Conservation (phyloP, 768 basidiomycete species). For the Clathrus columnatus region DNA sequence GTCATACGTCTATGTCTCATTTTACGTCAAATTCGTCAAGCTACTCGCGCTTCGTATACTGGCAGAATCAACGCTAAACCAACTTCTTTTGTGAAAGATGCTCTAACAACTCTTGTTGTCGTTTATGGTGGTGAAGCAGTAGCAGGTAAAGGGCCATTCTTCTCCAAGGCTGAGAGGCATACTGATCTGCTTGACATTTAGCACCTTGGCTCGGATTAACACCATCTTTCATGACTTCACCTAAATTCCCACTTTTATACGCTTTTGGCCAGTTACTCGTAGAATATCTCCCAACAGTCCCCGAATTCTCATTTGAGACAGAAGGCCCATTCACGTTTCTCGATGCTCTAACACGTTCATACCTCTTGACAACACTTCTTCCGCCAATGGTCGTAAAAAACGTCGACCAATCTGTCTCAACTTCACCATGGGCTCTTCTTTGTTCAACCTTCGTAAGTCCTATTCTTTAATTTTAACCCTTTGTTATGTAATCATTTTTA, state of each 20-base stretch:
- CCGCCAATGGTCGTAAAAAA: constrained; percentile 57
- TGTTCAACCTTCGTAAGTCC: constrained; percentile 60
- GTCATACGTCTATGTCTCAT: constrained; percentile 61
- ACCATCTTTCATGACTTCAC: constrained; percentile 76
- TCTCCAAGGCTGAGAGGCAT: not conserved
- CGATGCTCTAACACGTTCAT: constrained; percentile 73
- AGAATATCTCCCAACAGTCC: constrained; percentile 49
- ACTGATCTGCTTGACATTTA: constrained; percentile 19
- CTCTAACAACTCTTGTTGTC: constrained; percentile 50
- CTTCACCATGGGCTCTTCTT: constrained; percentile 71
- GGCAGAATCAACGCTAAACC: constrained; percentile 27
- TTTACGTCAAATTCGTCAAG: constrained; percentile 58
- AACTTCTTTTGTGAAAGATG: constrained; percentile 49
- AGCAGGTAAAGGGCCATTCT: constrained; percentile 52
- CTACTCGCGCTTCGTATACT: constrained; percentile 33
- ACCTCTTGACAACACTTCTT: constrained; percentile 70
- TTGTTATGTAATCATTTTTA: not conserved
- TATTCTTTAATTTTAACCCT: not conserved
- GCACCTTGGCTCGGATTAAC: constrained; percentile 56
- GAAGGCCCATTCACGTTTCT: constrained; percentile 69
- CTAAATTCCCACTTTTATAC: constrained; percentile 56
- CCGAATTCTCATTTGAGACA: constrained; percentile 38
- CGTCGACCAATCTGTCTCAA: constrained; percentile 38
- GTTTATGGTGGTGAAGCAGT: constrained; percentile 77
- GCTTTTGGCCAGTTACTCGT: constrained; percentile 50